phyloP scores from a whole-genome alignment of 108 stramenopile genomes.

The Pinguiococcus pyrenoidosus region DNA sequence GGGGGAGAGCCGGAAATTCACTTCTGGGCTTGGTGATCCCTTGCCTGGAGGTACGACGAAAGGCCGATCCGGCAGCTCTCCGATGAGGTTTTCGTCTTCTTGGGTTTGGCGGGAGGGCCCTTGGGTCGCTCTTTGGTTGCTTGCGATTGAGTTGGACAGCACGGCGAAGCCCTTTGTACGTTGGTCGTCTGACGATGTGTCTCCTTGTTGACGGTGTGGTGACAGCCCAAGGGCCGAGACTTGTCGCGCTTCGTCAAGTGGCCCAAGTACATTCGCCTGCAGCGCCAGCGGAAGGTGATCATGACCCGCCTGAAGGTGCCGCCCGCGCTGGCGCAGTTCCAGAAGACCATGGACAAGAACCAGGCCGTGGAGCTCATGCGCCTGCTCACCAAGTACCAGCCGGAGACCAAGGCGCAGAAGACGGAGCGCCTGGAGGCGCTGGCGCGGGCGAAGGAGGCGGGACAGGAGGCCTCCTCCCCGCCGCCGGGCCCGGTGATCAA shows the following conservation, averaged over 20 bases:
- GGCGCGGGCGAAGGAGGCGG: conserved; percentile 74
- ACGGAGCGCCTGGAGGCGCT: conserved; percentile 85
- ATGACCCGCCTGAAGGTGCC: conserved; percentile 97
- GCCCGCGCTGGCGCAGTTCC: conserved; percentile 95
- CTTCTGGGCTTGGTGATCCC: too few relatives aligned
- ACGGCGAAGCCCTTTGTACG: too few relatives aligned
- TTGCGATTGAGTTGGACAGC: too few relatives aligned
- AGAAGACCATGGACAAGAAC: conserved; percentile 86
- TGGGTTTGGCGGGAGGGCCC: too few relatives aligned
- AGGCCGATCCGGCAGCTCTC: too few relatives aligned
- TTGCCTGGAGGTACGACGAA: too few relatives aligned
- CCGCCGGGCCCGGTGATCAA: conserved; percentile 55
- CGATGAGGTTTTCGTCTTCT: too few relatives aligned
- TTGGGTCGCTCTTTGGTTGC: too few relatives aligned
- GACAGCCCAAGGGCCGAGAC: conserved; percentile 71
- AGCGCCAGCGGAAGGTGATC: conserved; percentile 94
- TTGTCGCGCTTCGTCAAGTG: conserved; percentile 92
- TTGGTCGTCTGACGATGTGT: too few relatives aligned
- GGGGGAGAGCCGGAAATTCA: too few relatives aligned
- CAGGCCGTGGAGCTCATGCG: conserved; percentile 93
- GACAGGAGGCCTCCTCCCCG: conserved; percentile 46
- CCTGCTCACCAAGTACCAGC: conserved; percentile 92
- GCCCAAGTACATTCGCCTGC: conserved; percentile 94
- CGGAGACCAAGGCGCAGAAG: conserved; percentile 91
- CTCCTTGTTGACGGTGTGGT: too few relatives aligned